A percentile compares a stretch with the other conserved stretches of the same genome.
Evolutionary conservation across 768 basidiomycete species (phyloP).

Genomic region (Hericium alpestre): DNA sequence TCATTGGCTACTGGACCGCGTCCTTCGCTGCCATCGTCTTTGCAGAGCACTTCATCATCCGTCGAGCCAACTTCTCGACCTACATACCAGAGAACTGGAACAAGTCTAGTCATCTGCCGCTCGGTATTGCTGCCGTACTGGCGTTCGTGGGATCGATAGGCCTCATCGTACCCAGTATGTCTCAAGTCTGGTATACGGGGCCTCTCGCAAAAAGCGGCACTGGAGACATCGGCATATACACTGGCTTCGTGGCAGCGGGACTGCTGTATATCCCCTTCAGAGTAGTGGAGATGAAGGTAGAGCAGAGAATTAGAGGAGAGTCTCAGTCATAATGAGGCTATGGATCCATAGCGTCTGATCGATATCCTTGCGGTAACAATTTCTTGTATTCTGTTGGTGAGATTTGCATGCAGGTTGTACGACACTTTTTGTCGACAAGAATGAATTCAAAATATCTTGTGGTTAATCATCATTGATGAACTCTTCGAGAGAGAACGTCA

Average conservation of each 20-base stretch:
- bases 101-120: conserved; percentile 26
- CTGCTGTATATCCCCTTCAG: background rate
- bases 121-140: conserved; percentile 29
- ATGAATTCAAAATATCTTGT: too few species aligned
- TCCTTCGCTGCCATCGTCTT: conserved; percentile 29
- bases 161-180: conserved; percentile 36
- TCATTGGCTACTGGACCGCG: conserved; percentile 37
- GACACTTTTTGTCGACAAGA: too few species aligned
- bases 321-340: too few species aligned
- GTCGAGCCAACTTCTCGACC: conserved; percentile 21
- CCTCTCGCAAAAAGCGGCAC: conserved; percentile 33
- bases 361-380: too few species aligned
- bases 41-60: conserved; percentile 35
- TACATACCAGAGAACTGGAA: conserved; percentile 32
- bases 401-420: too few species aligned
- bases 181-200: conserved; percentile 41
- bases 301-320: background rate
- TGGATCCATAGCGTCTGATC: too few species aligned
- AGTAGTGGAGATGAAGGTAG: background rate
- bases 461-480: too few species aligned
- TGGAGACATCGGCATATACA: conserved; percentile 36
- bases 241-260: background rate
- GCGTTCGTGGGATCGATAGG: conserved; percentile 30
- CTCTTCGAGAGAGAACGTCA: too few species aligned
- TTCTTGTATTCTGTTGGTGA: too few species aligned